A percentile compares a stretch with the other conserved stretches of the same genome.
These are phyloP conservation scores for Rozella allomycis DNA, from an alignment of 371 early-diverging fungal species.

Conservation along the genomic window DNA sequence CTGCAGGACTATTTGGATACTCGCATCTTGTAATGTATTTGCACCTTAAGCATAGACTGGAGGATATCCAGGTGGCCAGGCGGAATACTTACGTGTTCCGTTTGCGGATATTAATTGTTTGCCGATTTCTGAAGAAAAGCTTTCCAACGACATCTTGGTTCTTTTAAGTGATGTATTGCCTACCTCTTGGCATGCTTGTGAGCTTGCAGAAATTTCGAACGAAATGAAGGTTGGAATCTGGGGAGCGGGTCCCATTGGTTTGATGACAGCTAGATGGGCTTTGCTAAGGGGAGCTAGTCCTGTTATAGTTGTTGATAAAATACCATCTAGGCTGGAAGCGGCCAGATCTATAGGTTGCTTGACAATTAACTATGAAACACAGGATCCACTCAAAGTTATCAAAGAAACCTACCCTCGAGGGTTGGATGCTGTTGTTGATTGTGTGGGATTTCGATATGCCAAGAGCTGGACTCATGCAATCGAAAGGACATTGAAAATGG, in stretches of 20 bases:
- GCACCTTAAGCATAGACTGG: slow-evolving; percentile 9
- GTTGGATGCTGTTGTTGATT: slow-evolving; percentile 28
- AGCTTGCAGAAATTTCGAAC: slow-evolving; percentile 14
- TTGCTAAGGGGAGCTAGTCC: slow-evolving; percentile 21
- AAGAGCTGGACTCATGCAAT: slow-evolving; percentile 22
- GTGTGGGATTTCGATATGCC: slow-evolving; percentile 30
- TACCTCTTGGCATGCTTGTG: slow-evolving; percentile 31
- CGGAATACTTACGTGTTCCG: slow-evolving; percentile 32
- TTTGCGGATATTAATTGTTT: slow-evolving; percentile 33
- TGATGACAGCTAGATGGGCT: slow-evolving; percentile 23
- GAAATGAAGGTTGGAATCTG: slow-evolving; percentile 29
- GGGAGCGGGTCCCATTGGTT: slow-evolving; percentile 36
- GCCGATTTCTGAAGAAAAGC: slow-evolving; percentile 5
- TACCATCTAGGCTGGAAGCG: slow-evolving; percentile 19
- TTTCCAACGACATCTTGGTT: slow-evolving; percentile 31
- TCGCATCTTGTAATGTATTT: slow-evolving; percentile 16
- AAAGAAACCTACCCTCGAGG: slow-evolving; percentile 5
- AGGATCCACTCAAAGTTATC: not conserved
- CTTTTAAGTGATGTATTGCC: slow-evolving; percentile 33
- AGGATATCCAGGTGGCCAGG: slow-evolving; percentile 25
- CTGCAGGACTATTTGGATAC: slow-evolving; percentile 29
- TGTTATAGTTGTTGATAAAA: slow-evolving; percentile 29
- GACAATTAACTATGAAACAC: not conserved
- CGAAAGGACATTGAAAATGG: slow-evolving; percentile 23
- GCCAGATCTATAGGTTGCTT: no score